A percentile compares a stretch with the other conserved stretches of the same genome.
These are phyloP conservation scores for Trypanosoma mega DNA, from an alignment of 208 protist genomes.

Conservation along the genomic window DNA sequence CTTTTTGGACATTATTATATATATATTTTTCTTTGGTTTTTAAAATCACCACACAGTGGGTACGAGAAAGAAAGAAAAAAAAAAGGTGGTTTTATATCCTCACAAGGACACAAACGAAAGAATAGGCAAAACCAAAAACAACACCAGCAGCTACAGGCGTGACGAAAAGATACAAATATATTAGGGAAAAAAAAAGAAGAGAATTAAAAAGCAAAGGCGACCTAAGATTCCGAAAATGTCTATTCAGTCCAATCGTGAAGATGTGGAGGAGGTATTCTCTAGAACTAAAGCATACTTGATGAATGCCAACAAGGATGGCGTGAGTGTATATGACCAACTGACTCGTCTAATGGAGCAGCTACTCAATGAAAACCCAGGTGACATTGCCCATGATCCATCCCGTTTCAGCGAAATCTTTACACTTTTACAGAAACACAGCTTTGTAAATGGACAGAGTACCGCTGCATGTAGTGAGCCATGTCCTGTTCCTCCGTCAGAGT, in stretches of 20 bases:
- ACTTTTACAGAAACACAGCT: slow-evolving; percentile 80
- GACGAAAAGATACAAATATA: slow-evolving; percentile 19
- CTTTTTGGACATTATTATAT: too few species aligned
- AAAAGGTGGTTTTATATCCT: too few species aligned
- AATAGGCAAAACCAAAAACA: too few species aligned
- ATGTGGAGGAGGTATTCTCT: slow-evolving; percentile 68
- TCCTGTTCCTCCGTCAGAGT: slow-evolving; percentile 55
- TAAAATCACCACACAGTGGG: not conserved
- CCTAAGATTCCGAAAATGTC: slow-evolving; percentile 19
- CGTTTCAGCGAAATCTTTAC: slow-evolving; percentile 76
- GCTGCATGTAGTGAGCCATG: slow-evolving; percentile 62
- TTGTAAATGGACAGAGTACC: slow-evolving; percentile 73
- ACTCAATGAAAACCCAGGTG: slow-evolving; percentile 75
- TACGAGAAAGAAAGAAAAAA: not conserved
- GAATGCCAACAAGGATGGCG: slow-evolving; percentile 82
- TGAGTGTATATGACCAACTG: slow-evolving; percentile 92
- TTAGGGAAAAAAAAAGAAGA: slow-evolving; percentile 24
- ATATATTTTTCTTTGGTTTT: too few species aligned
- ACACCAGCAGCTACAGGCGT: slow-evolving; percentile 4
- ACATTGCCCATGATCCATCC: slow-evolving; percentile 66
- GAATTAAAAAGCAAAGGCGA: not conserved
- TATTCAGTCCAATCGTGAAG: slow-evolving; percentile 22
- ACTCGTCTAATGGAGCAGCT: slow-evolving; percentile 80
- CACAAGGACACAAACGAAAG: not conserved
- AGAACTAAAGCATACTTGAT: slow-evolving; percentile 90